Evolutionary conservation across 2,329 filamentous ascomycete genomes (phyloP).

Genomic region (Sclerotinia sclerotiorum): DNA sequence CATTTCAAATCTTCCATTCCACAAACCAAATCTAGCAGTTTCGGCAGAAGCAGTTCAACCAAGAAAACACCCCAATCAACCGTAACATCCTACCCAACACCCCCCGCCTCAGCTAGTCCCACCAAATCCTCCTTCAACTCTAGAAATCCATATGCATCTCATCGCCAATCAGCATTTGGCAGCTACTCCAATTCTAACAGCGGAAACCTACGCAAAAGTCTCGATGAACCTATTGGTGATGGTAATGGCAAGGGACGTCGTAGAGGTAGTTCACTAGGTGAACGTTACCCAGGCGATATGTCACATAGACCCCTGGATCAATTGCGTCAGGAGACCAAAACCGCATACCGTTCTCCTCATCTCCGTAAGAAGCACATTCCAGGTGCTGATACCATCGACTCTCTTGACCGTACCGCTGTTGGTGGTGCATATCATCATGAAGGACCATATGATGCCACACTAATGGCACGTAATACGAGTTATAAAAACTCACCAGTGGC

Average conservation of each 20-base stretch:
- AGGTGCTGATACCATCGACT: conserved; percentile 76
- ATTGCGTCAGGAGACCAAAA: conserved; percentile 60
- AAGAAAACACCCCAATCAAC: conserved; percentile 26
- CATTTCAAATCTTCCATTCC: conserved; percentile 41
- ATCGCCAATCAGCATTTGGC: conserved; percentile 35
- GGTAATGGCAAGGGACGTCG: conserved; percentile 38
- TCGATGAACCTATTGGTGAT: conserved; percentile 30
- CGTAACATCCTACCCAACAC: conserved; percentile 46
- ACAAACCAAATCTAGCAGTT: conserved; percentile 24
- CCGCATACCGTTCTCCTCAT: conserved; percentile 65
- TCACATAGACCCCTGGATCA: conserved; percentile 66
- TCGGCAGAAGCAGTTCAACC: conserved; percentile 20
- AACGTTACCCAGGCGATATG: conserved; percentile 64
- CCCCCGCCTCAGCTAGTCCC: conserved; percentile 56
- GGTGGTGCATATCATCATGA: conserved; percentile 78
- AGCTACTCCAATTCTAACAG: conserved; percentile 34
- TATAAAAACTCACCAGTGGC: conserved; percentile 67
- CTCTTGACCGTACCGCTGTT: conserved; percentile 64
- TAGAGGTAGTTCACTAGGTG: conserved; percentile 53
- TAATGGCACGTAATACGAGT: conserved; percentile 69
- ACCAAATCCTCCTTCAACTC: conserved; percentile 49
- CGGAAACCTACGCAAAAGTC: conserved; percentile 27
- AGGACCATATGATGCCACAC: conserved; percentile 84
- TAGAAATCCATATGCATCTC: conserved; percentile 45
- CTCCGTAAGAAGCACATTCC: conserved; percentile 65